Evolutionary conservation across 2,329 filamentous ascomycete species (phyloP), one percentile per base, ranked within the genome.

Genomic region (Talaromyces sp.): DNA sequence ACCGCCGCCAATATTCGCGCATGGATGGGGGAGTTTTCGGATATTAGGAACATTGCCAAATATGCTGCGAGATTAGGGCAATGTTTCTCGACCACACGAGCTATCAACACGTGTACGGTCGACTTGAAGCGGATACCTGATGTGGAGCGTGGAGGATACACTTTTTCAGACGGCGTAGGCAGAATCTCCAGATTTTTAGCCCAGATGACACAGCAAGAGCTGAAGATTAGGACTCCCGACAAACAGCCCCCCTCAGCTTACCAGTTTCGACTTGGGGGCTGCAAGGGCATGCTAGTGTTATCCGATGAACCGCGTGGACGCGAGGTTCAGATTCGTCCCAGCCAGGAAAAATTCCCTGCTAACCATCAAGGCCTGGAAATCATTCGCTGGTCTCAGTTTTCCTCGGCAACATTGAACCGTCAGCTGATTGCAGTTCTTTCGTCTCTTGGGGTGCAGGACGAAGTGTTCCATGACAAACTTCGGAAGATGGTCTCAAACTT

Each of bases 41-140:
- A 92, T 67, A 97, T 97, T 75, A 87, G 84, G 63, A 85, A 90
- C 31, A 85, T 96, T n/a, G 93, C 94, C 35, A 97, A 96, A 72
- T 91, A 93, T 74, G 91, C 92, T 57, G 92, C 95, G 33, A 87
- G 95, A 33, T 82, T 98, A 19, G 95, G 95, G 0, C 95, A 98
- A 77, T 97, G 93, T 74, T 97, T 99, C 74, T 97, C 95, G 0
- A 97, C 94, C 0, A 99, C 95, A 0, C 82, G 91, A 66, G 88
- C 90, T 11, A 88, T 96, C 48, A 83, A 82, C 33, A 84, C 87
- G 16, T 86, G 88, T 24, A 84, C 83, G 0, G 85, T 89, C 7
- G 81, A 83, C 1, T 75, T 85, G 31, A 81, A 85, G 13, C 81
- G 82, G 5, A 86, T 94, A 37, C 76, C 83, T 0, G 95, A 98